Evolutionary conservation across 2,329 filamentous ascomycete species (phyloP).

Genomic region (Xylariales sp.): DNA sequence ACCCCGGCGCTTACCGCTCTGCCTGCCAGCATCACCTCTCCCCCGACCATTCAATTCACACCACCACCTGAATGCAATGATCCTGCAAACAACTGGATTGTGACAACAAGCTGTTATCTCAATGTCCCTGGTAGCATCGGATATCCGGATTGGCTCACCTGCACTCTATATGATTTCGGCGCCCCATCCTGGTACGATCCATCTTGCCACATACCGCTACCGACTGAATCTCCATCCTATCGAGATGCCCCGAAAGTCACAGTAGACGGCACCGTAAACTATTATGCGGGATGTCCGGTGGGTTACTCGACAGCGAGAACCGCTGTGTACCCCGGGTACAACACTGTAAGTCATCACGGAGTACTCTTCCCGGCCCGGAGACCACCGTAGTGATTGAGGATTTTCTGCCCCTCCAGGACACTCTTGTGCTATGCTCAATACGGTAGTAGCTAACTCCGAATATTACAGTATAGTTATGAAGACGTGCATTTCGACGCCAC

Average conservation of each 20-base stretch:
- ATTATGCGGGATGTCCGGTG: slow-evolving; percentile 33
- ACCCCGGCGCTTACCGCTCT: slow-evolving; percentile 15
- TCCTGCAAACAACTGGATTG: slow-evolving; percentile 34
- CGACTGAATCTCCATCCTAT: slow-evolving; percentile 7
- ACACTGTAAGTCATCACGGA: slow-evolving; percentile 4
- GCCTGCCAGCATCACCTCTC: slow-evolving; percentile 32
- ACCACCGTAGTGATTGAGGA: too few species aligned
- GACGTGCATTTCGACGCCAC: slow-evolving; percentile 35
- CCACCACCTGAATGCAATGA: slow-evolving; percentile 36
- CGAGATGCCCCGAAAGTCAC: slow-evolving; percentile 19
- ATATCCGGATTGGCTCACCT: slow-evolving; percentile 34
- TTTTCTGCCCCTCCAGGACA: too few species aligned
- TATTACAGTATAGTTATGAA: slow-evolving; percentile 7
- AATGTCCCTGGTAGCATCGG: not conserved
- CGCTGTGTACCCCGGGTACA: slow-evolving; percentile 11
- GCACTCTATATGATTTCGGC: slow-evolving; percentile 30
- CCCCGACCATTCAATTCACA: slow-evolving; percentile 33
- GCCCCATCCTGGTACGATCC: slow-evolving; percentile 17
- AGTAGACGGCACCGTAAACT: slow-evolving; percentile 27
- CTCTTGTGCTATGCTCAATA: not conserved
- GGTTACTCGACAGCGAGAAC: slow-evolving; percentile 9
- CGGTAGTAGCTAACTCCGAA: not conserved
- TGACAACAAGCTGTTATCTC: slow-evolving; percentile 38
- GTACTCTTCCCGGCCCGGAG: not conserved
- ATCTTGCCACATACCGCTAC: slow-evolving; percentile 16